Conservation (phyloP, 148 eudicot species). For the Fagopyrum homotropicum region DNA sequence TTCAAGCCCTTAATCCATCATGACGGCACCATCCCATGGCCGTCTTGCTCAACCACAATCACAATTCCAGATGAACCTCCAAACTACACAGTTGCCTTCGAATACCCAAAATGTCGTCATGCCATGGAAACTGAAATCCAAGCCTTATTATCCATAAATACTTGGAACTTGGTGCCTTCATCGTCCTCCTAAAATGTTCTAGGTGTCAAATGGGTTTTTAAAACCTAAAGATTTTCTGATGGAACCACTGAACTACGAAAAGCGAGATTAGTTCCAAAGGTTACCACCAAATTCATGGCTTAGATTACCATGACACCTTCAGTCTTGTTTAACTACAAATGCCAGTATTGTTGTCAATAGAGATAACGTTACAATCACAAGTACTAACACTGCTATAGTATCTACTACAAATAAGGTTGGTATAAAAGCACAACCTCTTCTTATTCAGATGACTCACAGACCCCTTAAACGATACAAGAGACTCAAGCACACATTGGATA, state of each 20-base stretch:
- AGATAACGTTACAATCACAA: too few species aligned
- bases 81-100: neutral
- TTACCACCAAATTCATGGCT: neutral
- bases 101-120: neutral
- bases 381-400: too few species aligned
- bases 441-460: too few species aligned
- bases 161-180: neutral
- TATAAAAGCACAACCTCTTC: too few species aligned
- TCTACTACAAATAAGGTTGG: too few species aligned
- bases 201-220: neutral
- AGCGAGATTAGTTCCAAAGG: neutral
- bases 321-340: too few species aligned
- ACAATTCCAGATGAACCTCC: neutral
- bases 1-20: neutral
- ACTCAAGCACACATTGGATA: too few species aligned
- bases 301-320: neutral
- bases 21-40: neutral
- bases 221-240: too few species aligned
- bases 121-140: neutral
- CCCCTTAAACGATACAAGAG: too few species aligned
- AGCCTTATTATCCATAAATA: too few species aligned
- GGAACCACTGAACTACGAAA: neutral
- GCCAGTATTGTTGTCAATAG: too few species aligned
- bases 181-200: neutral
- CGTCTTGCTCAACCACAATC: neutral